Conservation (phyloP, 805 yeast genomes). For the Ascoidea tarda region DNA sequence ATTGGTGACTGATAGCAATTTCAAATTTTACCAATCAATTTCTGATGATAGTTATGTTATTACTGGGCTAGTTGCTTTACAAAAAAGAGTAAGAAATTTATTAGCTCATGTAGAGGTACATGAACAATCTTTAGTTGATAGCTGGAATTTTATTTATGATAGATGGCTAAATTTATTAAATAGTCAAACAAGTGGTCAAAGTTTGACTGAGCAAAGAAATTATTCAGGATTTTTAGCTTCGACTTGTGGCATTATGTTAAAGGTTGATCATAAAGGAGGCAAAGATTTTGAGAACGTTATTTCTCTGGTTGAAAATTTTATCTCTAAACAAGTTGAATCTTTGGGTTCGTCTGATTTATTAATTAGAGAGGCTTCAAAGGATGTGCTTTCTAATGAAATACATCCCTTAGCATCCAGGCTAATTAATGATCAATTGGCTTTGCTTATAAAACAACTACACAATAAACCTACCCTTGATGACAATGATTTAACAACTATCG, state of each 20-base stretch:
- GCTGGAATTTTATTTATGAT: constrained; percentile 22
- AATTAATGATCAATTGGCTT: constrained; percentile 18
- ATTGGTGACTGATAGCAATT: constrained; percentile 10
- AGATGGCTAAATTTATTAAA: constrained; percentile 10
- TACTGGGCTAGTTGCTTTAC: constrained; percentile 51
- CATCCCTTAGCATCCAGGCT: constrained; percentile 26
- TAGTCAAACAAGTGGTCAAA: not conserved
- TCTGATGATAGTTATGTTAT: constrained; percentile 41
- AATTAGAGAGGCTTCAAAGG: constrained; percentile 53
- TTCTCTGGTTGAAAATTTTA: constrained; percentile 19
- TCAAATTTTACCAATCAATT: constrained; percentile 26
- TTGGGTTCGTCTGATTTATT: constrained; percentile 34
- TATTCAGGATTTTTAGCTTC: constrained; percentile 65
- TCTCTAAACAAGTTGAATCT: constrained; percentile 26
- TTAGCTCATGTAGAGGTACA: constrained; percentile 9
- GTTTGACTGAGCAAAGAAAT: constrained; percentile 22
- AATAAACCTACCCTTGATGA: constrained; percentile 13
- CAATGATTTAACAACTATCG: constrained; percentile 25
- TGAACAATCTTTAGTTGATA: constrained; percentile 16
- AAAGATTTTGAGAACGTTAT: constrained; percentile 15
- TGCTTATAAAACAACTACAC: constrained; percentile 20
- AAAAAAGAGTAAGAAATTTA: constrained; percentile 44
- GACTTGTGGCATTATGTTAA: constrained; percentile 47
- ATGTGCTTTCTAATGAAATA: constrained; percentile 50
- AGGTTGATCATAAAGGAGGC: constrained; percentile 12